phyloP scores from a whole-genome alignment of 1,139 yeast species.

The Pichia sp. region DNA sequence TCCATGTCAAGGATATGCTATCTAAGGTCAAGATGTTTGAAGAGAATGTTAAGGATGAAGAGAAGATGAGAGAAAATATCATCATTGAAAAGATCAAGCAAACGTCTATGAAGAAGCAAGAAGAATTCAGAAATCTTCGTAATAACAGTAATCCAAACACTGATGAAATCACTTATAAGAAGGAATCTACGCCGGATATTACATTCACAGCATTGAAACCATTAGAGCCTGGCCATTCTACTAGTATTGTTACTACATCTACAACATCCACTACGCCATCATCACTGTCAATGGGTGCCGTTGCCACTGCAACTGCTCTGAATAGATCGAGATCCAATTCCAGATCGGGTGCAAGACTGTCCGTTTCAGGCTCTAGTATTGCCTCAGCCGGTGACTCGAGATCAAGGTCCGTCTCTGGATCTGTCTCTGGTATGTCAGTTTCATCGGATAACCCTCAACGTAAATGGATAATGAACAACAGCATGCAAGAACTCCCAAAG shows the following conservation, averaged over 20 bases:
- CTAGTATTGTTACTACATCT: too few relatives aligned
- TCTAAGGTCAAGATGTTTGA: background rate
- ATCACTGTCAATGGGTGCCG: too few relatives aligned
- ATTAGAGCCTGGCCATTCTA: too few relatives aligned
- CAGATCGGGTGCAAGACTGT: background rate
- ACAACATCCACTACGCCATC: too few relatives aligned
- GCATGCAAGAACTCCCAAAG: too few relatives aligned
- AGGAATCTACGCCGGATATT: too few relatives aligned
- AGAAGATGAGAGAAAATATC: background rate
- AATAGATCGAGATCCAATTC: background rate
- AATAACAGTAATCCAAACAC: too few relatives aligned
- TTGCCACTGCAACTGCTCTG: background rate
- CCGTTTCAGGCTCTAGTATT: background rate
- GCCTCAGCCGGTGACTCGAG: background rate
- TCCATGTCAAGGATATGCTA: slow-evolving; percentile 40
- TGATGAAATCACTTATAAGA: too few relatives aligned
- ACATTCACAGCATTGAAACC: too few relatives aligned
- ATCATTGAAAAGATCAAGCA: background rate
- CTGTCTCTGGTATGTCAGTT: background rate
- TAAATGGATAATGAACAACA: too few relatives aligned
- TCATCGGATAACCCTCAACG: too few relatives aligned
- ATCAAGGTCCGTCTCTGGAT: background rate
- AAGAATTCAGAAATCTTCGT: background rate
- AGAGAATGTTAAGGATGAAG: background rate
- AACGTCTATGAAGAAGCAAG: background rate